Base-by-base conservation (phyloP, 768 basidiomycete genomes). In the Termitomyces sp. region DNA sequence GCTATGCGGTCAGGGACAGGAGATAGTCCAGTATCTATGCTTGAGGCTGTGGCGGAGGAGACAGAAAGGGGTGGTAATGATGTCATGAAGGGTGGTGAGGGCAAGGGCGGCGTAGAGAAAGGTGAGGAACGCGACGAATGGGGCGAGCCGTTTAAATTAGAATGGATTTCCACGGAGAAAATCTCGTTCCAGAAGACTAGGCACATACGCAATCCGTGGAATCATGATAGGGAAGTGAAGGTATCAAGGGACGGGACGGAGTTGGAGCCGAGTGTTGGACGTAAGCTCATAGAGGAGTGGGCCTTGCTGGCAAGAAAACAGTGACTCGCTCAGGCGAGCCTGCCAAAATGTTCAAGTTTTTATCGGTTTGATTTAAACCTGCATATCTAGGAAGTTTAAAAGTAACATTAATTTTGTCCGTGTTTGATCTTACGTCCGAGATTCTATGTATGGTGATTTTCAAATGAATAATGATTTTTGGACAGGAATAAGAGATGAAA, bases 181-280 rank as follows among this genome's bases (percentile, higher is more conserved):
- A 68, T 98, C 3, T 85, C 92, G 0, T 98, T 98, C 71, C 72
- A 77, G 59, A 82, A 82, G 44, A 89, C 89, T 34, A 81, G 86
- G 27, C 89, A 93, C 66, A 70, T 97, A 51, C 84, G 91, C 41
- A 98, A 98, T 67, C 87, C 89, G 2, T 98, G 95, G 94, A 98
- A 98, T 63, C 84, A 92, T 62, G 90, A 89, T 57, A 75, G 83
- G 49, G 86, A 90, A 65, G 79, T 91, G 44, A 89, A 91, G 74
- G 84, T 91, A 8, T 93, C 90, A 12, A 77, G 91, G 47, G 92
- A 95, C 67, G 95, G 95, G 17, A 97, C 95, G 1, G 95, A 98
- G 68, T 69, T 98, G 19, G 95, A 98, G 68, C 93, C 95, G 2
- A 65, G 65, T 1, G 81, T 91, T 14, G 91, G 90, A 25, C 78